These are phyloP conservation scores for Hypoxylon subgilvum DNA, from an alignment of 495 filamentous ascomycete species.

Conservation along the genomic window DNA sequence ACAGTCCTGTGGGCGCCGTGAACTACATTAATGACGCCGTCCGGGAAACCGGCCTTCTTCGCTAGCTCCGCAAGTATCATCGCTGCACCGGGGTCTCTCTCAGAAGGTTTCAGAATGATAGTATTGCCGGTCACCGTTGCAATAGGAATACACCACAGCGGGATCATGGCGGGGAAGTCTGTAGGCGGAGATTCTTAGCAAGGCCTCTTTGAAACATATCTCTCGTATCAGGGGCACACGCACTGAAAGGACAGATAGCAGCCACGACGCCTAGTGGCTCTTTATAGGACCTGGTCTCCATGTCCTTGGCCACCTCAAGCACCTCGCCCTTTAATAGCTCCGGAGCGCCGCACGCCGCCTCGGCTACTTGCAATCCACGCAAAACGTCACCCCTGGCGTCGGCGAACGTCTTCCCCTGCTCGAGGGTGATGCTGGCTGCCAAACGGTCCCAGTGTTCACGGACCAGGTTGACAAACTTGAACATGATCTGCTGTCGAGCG, in stretches of 20 bases:
- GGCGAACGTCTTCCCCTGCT: slow-evolving; percentile 98
- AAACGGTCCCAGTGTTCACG: slow-evolving; percentile 94
- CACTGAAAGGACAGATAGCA: slow-evolving; percentile 98
- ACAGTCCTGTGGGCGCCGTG: slow-evolving; percentile 91
- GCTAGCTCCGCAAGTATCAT: slow-evolving; percentile 97
- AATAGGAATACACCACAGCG: slow-evolving; percentile 94
- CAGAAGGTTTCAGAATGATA: slow-evolving; percentile 93
- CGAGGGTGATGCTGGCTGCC: slow-evolving; percentile 92
- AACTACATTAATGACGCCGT: slow-evolving; percentile 92
- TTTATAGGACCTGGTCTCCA: slow-evolving; percentile 93
- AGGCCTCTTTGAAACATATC: background rate
- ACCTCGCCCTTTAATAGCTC: slow-evolving; percentile 93
- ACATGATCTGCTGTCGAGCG: slow-evolving; percentile 92
- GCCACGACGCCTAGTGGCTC: slow-evolving; percentile 95
- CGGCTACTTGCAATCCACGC: slow-evolving; percentile 92
- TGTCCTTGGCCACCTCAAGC: slow-evolving; percentile 96
- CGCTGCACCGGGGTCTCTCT: slow-evolving; percentile 95
- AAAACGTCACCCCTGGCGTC: slow-evolving; percentile 96
- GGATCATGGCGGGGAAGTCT: slow-evolving; percentile 99
- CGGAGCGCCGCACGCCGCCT: slow-evolving; percentile 93
- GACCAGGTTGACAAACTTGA: slow-evolving; percentile 90
- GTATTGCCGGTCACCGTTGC: slow-evolving; percentile 95
- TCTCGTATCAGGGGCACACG: slow-evolving; percentile 43
- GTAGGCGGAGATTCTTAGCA: slow-evolving; percentile 27
- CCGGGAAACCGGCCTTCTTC: slow-evolving; percentile 89